Base-by-base conservation (phyloP, 768 basidiomycete species). In the Boletus rufocinnamomeus region DNA sequence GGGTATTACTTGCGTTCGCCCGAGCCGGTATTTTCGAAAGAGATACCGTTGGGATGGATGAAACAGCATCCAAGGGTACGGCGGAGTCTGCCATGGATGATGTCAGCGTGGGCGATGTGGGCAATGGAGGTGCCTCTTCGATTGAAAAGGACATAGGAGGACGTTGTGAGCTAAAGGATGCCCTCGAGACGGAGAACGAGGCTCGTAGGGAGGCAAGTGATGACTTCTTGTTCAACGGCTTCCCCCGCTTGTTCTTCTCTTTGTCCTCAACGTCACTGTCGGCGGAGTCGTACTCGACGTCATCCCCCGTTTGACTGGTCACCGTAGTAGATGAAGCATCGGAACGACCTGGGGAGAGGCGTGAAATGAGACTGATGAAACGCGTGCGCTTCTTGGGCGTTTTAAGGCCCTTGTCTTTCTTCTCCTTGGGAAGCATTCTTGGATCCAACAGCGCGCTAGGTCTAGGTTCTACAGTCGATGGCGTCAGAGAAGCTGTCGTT, bases 321-420 rank as follows among this genome's bases (percentile, higher is more conserved):
- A 62, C 23, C 3, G 59, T 56, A 0, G 56, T 23, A 6, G 67
- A 51, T 4, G 66, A 50, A 5, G 48, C 7, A 4, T 74, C 71
- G 16, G 23, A 37, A n/a, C 73, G 72, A 27, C 70, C 61, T 0
- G 71, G 72, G 1, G 72, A 74, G 4, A 72, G 28, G 4, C 69
- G 71, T 0, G 71, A 73, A 10, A 72, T 71, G 43, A 72, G 67
- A 46, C 65, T 71, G 37, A 74, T 69, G 52, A 72, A 72, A 13
- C 73, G 73, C 0, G 69, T n/a, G 7, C 71, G 71, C 45, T 73
- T 74, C 45, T 61, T 67, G 13, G 71, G 71, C 0, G 65, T 63
- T 52, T 73, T 74, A 10, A 61, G 5, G 6, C 34, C 7, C 56
- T 72, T 72, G 25, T 54, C 52, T 23, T 63, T 72, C 40, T 66